These are phyloP conservation scores for Ceratocystis huliohia DNA, from an alignment of 2,329 filamentous ascomycete genomes.

Conservation along the genomic window DNA sequence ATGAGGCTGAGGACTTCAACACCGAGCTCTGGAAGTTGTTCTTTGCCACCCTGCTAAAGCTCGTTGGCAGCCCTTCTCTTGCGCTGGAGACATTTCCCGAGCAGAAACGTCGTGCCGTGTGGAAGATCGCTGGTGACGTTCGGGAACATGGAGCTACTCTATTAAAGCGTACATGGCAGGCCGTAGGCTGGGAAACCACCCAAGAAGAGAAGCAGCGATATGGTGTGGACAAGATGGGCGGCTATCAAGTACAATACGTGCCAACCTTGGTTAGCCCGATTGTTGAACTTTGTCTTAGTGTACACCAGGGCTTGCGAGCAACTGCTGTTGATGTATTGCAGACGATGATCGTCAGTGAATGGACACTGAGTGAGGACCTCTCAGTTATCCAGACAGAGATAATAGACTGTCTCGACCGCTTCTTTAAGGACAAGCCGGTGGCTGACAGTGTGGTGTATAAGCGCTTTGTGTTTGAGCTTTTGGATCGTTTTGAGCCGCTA, in stretches of 20 bases:
- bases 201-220: slow-evolving; percentile 66
- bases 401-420: slow-evolving; percentile 79
- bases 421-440: slow-evolving; percentile 80
- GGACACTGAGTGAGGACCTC: slow-evolving; percentile 87
- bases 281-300: slow-evolving; percentile 84
- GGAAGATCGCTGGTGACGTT: slow-evolving; percentile 97
- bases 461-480: slow-evolving; percentile 74
- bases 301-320: slow-evolving; percentile 77
- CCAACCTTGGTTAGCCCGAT: slow-evolving; percentile 83
- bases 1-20: slow-evolving; percentile 83
- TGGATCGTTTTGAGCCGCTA: slow-evolving; percentile 65
- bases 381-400: slow-evolving; percentile 89
- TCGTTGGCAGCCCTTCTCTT: slow-evolving; percentile 77
- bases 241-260: slow-evolving; percentile 97
- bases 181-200: slow-evolving; percentile 89
- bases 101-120: slow-evolving; percentile 88
- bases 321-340: slow-evolving; percentile 90
- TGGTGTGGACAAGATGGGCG: slow-evolving; percentile 72
- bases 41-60: slow-evolving; percentile 75
- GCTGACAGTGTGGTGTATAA: slow-evolving; percentile 87
- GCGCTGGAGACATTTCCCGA: slow-evolving; percentile 93
- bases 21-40: slow-evolving; percentile 90
- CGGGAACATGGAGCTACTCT: slow-evolving; percentile 82
- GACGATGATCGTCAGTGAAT: slow-evolving; percentile 97
- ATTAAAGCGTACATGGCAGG: slow-evolving; percentile 76